Percentiles rank a stretch among this genome's conserved stretches.
Evolutionary conservation across 2,329 filamentous ascomycete genomes (phyloP).

Genomic region (Huntiella abstrusa): DNA sequence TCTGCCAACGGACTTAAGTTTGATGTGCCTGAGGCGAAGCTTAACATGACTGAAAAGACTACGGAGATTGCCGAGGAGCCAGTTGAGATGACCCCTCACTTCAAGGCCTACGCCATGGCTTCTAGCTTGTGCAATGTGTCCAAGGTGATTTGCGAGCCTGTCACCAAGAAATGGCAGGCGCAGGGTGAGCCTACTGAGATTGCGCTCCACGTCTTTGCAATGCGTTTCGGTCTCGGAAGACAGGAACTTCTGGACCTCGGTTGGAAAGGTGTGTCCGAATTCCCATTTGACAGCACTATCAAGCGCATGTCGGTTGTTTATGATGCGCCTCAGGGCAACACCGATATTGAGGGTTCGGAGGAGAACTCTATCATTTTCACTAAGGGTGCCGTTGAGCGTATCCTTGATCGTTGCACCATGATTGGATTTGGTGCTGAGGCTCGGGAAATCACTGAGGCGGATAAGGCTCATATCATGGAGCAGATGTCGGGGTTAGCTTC

Average conservation of each 20-base stretch:
- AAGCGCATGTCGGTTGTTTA: constrained; percentile 70
- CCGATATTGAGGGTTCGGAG: constrained; percentile 19
- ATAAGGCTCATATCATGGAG: constrained; percentile 29
- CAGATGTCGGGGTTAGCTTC: constrained; percentile 42
- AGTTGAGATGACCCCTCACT: constrained; percentile 29
- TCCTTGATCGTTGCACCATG: constrained; percentile 36
- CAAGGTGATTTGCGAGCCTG: constrained; percentile 36
- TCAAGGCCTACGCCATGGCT: constrained; percentile 32
- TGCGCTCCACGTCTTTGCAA: constrained; percentile 55
- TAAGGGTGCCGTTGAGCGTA: constrained; percentile 43
- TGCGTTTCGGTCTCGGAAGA: constrained; percentile 44
- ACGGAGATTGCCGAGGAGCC: constrained; percentile 19
- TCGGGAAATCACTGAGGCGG: constrained; percentile 29
- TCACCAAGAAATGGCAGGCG: constrained; percentile 42
- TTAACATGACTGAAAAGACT: constrained; percentile 18
- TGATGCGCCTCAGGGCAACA: constrained; percentile 26
- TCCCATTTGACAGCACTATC: constrained; percentile 60
- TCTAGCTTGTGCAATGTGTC: constrained; percentile 47
- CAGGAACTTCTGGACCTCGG: constrained; percentile 29
- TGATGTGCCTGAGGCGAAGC: constrained; percentile 40
- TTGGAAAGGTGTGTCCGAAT: constrained; percentile 50
- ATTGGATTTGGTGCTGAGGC: constrained; percentile 25
- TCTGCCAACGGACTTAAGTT: constrained; percentile 41
- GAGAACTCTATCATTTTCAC: constrained; percentile 35
- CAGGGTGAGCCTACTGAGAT: constrained; percentile 59